Percentiles rank a stretch among this genome's conserved stretches.
Conservation (phyloP, 2,329 filamentous ascomycete species). For the Colletotrichum cuscutae region DNA sequence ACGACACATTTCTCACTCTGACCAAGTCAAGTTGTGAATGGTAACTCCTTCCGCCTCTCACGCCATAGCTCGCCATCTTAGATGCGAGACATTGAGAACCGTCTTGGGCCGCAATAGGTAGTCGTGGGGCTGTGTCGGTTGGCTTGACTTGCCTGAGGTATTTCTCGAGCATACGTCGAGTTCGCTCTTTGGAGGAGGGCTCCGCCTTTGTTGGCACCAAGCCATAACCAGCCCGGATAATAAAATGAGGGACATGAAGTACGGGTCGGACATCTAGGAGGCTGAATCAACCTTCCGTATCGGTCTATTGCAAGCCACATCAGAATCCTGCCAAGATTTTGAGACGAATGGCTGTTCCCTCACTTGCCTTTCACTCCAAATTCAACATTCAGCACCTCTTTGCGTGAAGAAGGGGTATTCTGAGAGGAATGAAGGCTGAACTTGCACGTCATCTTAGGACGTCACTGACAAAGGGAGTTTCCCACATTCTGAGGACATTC, state of each 20-base stretch:
- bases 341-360: not conserved
- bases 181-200: not conserved
- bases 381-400: not conserved
- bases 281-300: slow-evolving; percentile 1
- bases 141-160: not conserved
- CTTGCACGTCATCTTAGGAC: slow-evolving; percentile 1
- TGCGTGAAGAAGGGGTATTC: not conserved
- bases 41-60: not conserved
- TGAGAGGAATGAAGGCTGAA: slow-evolving; percentile 4
- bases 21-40: not conserved
- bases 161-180: slow-evolving; percentile 2
- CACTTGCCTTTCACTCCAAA: not conserved
- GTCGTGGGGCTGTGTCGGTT: not conserved
- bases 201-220: slow-evolving; percentile 4
- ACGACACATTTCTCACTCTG: not conserved
- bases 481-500: not conserved
- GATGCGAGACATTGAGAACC: slow-evolving; percentile 9
- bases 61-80: slow-evolving; percentile 16
- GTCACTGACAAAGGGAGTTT: slow-evolving; percentile 2
- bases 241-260: not conserved
- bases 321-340: slow-evolving; percentile 2
- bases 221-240: not conserved
- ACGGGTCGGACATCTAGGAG: not conserved
- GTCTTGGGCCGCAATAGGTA: slow-evolving; percentile 9
- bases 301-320: not conserved